A percentile compares a stretch with the other conserved stretches of the same genome.
Evolutionary conservation across 108 stramenopile species (phyloP).

Genomic region (Skeletonema tropicum): DNA sequence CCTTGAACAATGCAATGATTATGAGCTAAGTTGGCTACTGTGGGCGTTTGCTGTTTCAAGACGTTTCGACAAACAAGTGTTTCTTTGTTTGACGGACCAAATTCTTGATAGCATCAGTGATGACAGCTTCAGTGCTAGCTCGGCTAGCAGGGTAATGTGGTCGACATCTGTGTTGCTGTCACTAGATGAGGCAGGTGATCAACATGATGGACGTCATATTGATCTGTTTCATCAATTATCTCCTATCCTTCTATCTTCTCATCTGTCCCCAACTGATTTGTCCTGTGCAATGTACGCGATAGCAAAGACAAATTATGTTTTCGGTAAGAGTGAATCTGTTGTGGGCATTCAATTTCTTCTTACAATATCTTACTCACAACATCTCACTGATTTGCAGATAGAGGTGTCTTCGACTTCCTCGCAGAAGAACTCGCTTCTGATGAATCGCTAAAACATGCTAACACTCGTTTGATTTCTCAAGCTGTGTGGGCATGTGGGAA

Average conservation of each 20-base stretch:
- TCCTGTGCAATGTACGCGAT: conserved; percentile 72
- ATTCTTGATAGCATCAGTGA: conserved; percentile 53
- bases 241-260: conserved; percentile 51
- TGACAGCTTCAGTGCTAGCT: conserved; percentile 51
- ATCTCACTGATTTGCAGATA: conserved; percentile 32
- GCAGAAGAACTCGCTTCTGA: conserved; percentile 42
- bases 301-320: conserved; percentile 62
- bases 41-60: conserved; percentile 57
- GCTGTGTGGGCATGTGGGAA: conserved; percentile 79
- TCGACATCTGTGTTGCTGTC: conserved; percentile 51
- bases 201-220: conserved; percentile 28
- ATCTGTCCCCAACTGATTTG: conserved; percentile 54
- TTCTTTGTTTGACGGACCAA: conserved; percentile 39
- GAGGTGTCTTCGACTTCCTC: conserved; percentile 76
- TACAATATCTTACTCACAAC: neutral
- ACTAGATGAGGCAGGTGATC: conserved; percentile 1
- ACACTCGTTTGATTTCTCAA: conserved; percentile 56
- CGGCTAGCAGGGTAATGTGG: conserved; percentile 66
- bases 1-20: conserved; percentile 42
- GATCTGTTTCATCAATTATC: conserved; percentile 56
- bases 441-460: conserved; percentile 35
- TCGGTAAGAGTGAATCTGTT: neutral
- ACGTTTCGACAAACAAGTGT: conserved; percentile 51
- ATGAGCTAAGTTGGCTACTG: conserved; percentile 57
- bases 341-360: neutral